A percentile compares a stretch with the other conserved stretches of the same genome.
Conservation (phyloP, 2,329 filamentous ascomycete genomes). For the Aspergillus novoparasiticus region DNA sequence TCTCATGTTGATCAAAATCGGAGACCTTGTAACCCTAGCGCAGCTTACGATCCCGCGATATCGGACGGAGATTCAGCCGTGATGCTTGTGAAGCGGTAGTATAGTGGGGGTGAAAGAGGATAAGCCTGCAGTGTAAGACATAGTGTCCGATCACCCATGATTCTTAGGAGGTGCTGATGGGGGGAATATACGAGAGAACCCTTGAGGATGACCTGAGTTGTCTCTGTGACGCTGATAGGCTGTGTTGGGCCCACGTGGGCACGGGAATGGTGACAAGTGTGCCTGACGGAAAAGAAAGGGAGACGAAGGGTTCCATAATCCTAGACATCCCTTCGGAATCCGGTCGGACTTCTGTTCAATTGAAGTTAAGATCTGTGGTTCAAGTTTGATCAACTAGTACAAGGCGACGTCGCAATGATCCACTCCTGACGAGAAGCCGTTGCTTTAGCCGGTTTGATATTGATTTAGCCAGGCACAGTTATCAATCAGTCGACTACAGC, state of each 20-base stretch:
- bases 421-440: neutral
- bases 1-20: conserved; percentile 6
- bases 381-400: too few relatives aligned
- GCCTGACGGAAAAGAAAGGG: neutral
- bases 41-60: neutral
- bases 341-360: neutral
- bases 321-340: neutral
- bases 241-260: neutral
- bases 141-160: neutral
- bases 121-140: neutral
- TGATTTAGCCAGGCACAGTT: neutral
- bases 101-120: neutral
- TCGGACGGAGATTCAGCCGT: neutral
- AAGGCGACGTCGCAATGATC: neutral
- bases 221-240: neutral
- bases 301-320: neutral
- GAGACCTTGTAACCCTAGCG: conserved; percentile 2
- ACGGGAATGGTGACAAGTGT: neutral
- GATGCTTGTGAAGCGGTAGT: neutral
- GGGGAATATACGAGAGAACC: too few relatives aligned
- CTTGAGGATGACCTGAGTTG: neutral
- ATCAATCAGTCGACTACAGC: neutral
- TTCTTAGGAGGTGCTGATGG: neutral
- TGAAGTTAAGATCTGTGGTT: neutral
- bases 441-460: neutral